Conservation (phyloP, 352 stramenopile species). For the Thalassiosira hispida region DNA sequence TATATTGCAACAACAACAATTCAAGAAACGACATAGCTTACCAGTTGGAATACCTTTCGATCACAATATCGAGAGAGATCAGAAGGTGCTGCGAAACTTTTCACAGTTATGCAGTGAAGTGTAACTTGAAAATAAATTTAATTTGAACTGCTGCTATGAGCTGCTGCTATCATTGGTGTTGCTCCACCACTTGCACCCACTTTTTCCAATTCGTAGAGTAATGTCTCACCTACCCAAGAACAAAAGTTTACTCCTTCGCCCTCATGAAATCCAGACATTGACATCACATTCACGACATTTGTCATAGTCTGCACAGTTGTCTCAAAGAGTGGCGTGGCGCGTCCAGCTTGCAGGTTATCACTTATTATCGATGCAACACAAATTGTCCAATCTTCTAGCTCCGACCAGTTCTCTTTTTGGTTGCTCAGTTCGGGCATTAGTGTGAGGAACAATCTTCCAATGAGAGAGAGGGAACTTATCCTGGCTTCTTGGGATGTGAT, state of each 20-base stretch:
- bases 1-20: no score
- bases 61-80: no score
- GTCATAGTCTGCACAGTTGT: slow-evolving; percentile 75
- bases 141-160: slow-evolving; percentile 5
- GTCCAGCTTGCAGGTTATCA: slow-evolving; percentile 69
- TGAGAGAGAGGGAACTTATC: slow-evolving; percentile 62
- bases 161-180: not conserved
- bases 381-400: slow-evolving; percentile 70
- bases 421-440: slow-evolving; percentile 53
- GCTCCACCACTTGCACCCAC: slow-evolving; percentile 61
- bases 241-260: slow-evolving; percentile 64
- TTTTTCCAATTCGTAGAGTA: slow-evolving; percentile 68
- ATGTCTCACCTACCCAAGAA: slow-evolving; percentile 72
- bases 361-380: slow-evolving; percentile 50
- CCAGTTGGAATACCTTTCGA: no score
- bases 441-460: slow-evolving; percentile 70
- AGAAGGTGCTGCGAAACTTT: no score
- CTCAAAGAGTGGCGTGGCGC: slow-evolving; percentile 67
- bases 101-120: no score
- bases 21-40: no score
- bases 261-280: slow-evolving; percentile 57
- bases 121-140: not conserved
- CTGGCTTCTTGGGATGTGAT: slow-evolving; percentile 46
- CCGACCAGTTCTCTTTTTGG: slow-evolving; percentile 64
- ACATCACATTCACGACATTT: slow-evolving; percentile 68